Percentiles rank a stretch among this genome's conserved stretches.
These are phyloP conservation scores for Chalciporus sp. DNA, from an alignment of 1,284 basidiomycete species.

Conservation along the genomic window DNA sequence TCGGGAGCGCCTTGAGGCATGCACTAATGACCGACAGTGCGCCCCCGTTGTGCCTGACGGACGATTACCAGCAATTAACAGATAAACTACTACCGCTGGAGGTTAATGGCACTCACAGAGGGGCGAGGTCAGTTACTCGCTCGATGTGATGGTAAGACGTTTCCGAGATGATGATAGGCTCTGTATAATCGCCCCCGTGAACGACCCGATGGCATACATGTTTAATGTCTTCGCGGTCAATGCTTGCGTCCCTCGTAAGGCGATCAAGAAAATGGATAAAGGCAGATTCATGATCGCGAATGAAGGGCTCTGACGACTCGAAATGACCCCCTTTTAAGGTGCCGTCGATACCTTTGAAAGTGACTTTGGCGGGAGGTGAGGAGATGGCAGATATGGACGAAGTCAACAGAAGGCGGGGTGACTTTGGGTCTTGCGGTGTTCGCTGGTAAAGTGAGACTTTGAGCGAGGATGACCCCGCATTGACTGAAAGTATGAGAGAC, in stretches of 20 bases:
- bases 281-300: slow-evolving; percentile 62
- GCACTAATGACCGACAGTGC: slow-evolving; percentile 63
- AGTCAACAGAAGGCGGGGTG: slow-evolving; percentile 48
- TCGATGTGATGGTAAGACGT: slow-evolving; percentile 72
- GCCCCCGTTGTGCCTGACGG: slow-evolving; percentile 58
- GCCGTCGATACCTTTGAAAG: slow-evolving; percentile 39
- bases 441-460: slow-evolving; percentile 68
- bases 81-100: not conserved
- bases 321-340: slow-evolving; percentile 19
- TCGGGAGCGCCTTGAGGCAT: slow-evolving; percentile 64
- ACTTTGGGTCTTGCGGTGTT: slow-evolving; percentile 15
- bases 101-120: slow-evolving; percentile 55
- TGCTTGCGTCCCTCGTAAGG: slow-evolving; percentile 45
- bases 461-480: slow-evolving; percentile 77
- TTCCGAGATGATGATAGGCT: slow-evolving; percentile 68
- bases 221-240: slow-evolving; percentile 48
- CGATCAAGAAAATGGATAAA: slow-evolving; percentile 63
- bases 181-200: slow-evolving; percentile 76
- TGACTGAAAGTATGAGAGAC: slow-evolving; percentile 60
- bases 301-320: slow-evolving; percentile 42
- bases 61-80: not conserved
- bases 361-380: slow-evolving; percentile 54
- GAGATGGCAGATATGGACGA: slow-evolving; percentile 60
- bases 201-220: slow-evolving; percentile 77
- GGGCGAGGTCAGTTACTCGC: slow-evolving; percentile 76